Conservation (phyloP, 2,329 filamentous ascomycete genomes). For the Zalaria obscura region DNA sequence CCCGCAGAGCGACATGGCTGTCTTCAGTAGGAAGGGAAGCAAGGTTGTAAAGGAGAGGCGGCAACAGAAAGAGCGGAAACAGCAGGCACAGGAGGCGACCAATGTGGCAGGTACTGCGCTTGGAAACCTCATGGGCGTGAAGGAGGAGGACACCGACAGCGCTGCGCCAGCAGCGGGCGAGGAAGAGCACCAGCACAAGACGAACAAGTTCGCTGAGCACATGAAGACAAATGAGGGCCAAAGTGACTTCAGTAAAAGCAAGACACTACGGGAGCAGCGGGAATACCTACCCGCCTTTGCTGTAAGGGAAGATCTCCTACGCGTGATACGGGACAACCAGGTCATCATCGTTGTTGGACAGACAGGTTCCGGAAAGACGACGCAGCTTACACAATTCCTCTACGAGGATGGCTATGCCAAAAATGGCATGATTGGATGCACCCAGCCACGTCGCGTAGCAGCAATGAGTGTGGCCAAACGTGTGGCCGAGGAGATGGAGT, state of each 20-base stretch:
- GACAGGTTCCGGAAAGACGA: conserved; percentile 95
- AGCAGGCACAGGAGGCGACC: conserved; percentile 88
- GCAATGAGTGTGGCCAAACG: conserved; percentile 99
- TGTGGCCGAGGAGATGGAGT: conserved; percentile 97
- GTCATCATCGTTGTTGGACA: conserved; percentile 94
- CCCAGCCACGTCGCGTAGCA: conserved; percentile 87
- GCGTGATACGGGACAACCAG: conserved; percentile 91
- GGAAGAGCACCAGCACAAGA: conserved; percentile 44
- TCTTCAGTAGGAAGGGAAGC: conserved; percentile 91
- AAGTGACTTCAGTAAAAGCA: conserved; percentile 86
- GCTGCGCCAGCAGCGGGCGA: conserved; percentile 56
- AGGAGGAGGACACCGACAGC: conserved; percentile 79
- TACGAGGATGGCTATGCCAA: conserved; percentile 90
- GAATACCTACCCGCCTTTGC: conserved; percentile 93
- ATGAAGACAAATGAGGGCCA: conserved; percentile 74
- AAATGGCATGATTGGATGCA: conserved; percentile 84
- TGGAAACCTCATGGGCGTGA: conserved; percentile 90
- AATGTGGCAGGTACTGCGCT: conserved; percentile 83
- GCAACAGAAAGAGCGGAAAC: conserved; percentile 83
- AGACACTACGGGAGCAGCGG: conserved; percentile 77
- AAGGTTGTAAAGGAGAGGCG: conserved; percentile 81
- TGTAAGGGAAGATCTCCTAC: conserved; percentile 79
- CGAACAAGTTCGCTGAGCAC: conserved; percentile 75
- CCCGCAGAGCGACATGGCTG: conserved; percentile 95
- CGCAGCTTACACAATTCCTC: conserved; percentile 89